Evolutionary conservation across 2,329 filamentous ascomycete species (phyloP).

Genomic region (Aureobasidium subglaciale): DNA sequence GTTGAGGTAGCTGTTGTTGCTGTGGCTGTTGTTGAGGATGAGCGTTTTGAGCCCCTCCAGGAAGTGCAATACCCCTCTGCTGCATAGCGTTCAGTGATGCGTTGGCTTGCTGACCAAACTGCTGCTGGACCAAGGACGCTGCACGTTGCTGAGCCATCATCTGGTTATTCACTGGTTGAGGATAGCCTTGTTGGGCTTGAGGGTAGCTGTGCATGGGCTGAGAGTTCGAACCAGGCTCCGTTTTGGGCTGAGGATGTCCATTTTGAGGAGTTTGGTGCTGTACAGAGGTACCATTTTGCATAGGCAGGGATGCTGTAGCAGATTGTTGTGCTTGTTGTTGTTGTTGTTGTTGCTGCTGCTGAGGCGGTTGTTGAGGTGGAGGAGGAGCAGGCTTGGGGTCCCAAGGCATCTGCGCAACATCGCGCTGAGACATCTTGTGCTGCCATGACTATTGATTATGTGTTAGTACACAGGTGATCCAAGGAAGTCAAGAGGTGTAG

Average conservation of each 20-base stretch:
- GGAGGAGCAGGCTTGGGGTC: constrained; percentile 70
- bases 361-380: constrained; percentile 28
- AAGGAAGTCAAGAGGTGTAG: neutral
- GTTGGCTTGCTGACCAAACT: constrained; percentile 58
- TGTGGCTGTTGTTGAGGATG: constrained; percentile 11
- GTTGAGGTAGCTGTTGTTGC: constrained; percentile 10
- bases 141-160: constrained; percentile 50
- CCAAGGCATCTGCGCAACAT: constrained; percentile 89
- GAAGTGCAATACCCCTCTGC: constrained; percentile 19
- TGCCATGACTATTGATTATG: constrained; percentile 70
- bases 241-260: constrained; percentile 41
- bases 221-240: constrained; percentile 38
- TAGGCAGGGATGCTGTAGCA: constrained; percentile 20
- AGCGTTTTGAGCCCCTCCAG: constrained; percentile 1
- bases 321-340: constrained; percentile 27
- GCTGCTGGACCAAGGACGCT: constrained; percentile 43
- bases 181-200: constrained; percentile 27
- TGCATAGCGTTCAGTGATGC: constrained; percentile 60
- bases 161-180: constrained; percentile 32
- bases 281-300: constrained; percentile 36
- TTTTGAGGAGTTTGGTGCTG: constrained; percentile 14
- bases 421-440: constrained; percentile 74
- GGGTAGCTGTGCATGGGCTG: constrained; percentile 21
- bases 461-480: no score
- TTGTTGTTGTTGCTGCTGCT: constrained; percentile 28